Evolutionary conservation across 2,329 filamentous ascomycete species (phyloP).

Genomic region (Anisogramma anomala): DNA sequence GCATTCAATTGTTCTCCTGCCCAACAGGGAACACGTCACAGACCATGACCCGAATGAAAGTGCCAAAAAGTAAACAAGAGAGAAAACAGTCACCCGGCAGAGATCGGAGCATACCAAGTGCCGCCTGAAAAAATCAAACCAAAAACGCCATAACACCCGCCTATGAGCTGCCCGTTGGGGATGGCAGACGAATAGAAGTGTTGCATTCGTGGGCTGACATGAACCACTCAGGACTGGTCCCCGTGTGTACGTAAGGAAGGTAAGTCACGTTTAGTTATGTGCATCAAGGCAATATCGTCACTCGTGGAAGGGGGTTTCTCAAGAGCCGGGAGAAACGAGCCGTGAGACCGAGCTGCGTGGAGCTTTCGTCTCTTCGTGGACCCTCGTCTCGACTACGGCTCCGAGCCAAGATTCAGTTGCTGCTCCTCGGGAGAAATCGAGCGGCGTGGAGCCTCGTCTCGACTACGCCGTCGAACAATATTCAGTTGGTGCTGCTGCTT

Average conservation of each 20-base stretch:
- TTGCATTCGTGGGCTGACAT: neutral
- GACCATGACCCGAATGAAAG: neutral
- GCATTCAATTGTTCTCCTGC: neutral
- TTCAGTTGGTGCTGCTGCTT: conserved; percentile 35
- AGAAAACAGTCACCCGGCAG: too few species aligned
- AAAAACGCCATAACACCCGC: conserved; percentile 1
- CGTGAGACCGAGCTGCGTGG: too few species aligned
- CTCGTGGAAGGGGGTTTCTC: conserved; percentile 19
- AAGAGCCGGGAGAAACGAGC: conserved; percentile 35
- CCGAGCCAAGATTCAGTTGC: too few species aligned
- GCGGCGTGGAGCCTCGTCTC: conserved; percentile 44
- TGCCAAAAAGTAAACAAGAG: too few species aligned
- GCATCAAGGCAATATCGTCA: conserved; percentile 20
- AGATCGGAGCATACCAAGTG: neutral
- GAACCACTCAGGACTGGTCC: neutral
- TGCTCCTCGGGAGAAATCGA: conserved; percentile 28
- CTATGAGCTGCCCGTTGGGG: neutral
- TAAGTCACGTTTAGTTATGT: neutral
- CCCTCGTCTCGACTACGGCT: too few species aligned
- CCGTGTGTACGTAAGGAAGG: neutral
- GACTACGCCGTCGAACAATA: conserved; percentile 38
- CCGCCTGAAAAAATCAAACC: neutral
- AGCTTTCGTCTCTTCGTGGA: too few species aligned
- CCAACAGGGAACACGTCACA: neutral
- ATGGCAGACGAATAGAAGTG: neutral